Conservation (phyloP, 208 protist species). For the Trichomonas gallinae region DNA sequence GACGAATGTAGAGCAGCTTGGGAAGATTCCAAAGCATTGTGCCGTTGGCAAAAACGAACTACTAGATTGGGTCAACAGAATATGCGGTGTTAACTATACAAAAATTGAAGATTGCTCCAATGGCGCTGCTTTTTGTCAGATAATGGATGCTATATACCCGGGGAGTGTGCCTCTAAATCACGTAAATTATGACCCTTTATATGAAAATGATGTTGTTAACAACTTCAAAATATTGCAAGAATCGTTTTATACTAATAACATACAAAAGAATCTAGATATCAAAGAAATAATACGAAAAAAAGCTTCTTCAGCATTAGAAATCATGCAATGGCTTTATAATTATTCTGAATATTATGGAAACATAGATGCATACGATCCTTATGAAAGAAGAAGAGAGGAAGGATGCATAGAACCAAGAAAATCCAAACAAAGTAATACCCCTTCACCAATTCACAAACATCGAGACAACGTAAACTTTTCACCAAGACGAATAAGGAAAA, state of each 20-base stretch:
- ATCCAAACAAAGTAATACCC: background rate
- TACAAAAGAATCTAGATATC: background rate
- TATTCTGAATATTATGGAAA: background rate
- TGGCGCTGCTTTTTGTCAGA: conserved; percentile 7
- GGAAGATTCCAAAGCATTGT: background rate
- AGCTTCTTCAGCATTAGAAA: background rate
- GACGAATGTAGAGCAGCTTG: background rate
- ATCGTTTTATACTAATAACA: background rate
- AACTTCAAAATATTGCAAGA: conserved; percentile 19
- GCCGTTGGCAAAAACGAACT: background rate
- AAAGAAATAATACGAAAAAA: background rate
- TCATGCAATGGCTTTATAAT: background rate
- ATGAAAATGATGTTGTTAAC: background rate
- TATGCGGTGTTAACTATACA: background rate
- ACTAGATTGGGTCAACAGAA: background rate
- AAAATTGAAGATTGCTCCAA: conserved; percentile 3
- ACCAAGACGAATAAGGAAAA: background rate
- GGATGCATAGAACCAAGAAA: background rate
- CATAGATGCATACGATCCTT: background rate
- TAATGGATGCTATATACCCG: conserved; percentile 17
- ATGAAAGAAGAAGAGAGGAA: background rate
- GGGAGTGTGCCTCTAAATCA: background rate
- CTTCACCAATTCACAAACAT: background rate
- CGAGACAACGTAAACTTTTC: background rate
- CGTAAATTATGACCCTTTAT: background rate